Evolutionary conservation across 2,329 filamentous ascomycete species (phyloP), one percentile per base, ranked within the genome.

Genomic region (Paecilomyces fulvus): DNA sequence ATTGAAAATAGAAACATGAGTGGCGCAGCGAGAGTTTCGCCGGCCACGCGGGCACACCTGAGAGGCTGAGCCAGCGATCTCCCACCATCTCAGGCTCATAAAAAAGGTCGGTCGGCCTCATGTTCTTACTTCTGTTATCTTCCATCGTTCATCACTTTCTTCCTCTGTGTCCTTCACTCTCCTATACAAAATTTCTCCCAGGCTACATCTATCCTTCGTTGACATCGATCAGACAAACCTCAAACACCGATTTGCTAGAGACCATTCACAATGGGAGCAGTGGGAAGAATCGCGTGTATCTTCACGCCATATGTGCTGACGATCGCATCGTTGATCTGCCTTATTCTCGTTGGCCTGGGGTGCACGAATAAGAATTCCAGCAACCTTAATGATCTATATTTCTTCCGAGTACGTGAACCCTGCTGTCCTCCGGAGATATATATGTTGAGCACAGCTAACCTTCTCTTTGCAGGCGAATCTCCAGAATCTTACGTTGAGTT

Each of bases 241-340:
- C 33, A 17, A 43, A n/a, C 2, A 31, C 30, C 8, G 7, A 17
- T 43, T 20, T 17, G 25, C 37, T n/a, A 7, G 3, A 8, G 17
- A 43, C 37, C 64, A 68, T 33, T 65, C 78, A 60, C 31, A 17
- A 89, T 88, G 86, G 85, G 84, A 60, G 85, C 87, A 76, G 80
- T 83, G 68, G 92, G 90, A 64, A 84, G 92, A 69, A 84, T 92
- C 66, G 78, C 89, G 72, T 96, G 91, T 76, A 94, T 97, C 75
- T 83, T 89, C 75, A 79, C 91, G 78, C 92, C 92, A 59, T 91
- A 96, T 75, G 79, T 83, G 61, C 82, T 96, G 67, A 92, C 90
- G 20, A 76, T 94, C 65, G 88, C 82, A 61, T 87, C 88, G 58
- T 79, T 96, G 66, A 76, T 94, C 65, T 88, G 87, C 64, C 72